Percentiles rank a stretch among this genome's conserved stretches.
Evolutionary conservation across 306 rosid species (phyloP).

Genomic region (Prunus mira): DNA sequence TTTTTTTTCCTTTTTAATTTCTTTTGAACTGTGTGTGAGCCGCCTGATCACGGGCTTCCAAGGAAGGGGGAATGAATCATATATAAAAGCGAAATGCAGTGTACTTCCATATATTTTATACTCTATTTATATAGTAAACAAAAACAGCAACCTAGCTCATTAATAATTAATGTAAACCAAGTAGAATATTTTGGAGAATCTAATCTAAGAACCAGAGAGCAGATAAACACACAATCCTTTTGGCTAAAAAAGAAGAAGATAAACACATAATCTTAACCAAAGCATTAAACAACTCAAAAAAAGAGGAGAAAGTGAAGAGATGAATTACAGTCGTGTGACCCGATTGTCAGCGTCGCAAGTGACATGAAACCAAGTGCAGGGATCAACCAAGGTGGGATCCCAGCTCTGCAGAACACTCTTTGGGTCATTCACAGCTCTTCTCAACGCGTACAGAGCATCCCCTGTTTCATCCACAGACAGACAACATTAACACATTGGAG

Average conservation of each 20-base stretch:
- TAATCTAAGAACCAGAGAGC: not conserved
- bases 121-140: not conserved
- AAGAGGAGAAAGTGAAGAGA: not conserved
- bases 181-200: not conserved
- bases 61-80: too few relatives aligned
- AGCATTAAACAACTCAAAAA: not conserved
- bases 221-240: not conserved
- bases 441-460: conserved; percentile 77
- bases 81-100: too few relatives aligned
- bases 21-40: too few relatives aligned
- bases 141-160: not conserved
- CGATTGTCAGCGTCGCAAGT: conserved; percentile 63
- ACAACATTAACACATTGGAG: not conserved
- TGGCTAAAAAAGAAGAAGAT: too few relatives aligned
- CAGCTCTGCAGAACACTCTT: conserved; percentile 66
- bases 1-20: too few relatives aligned
- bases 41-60: too few relatives aligned
- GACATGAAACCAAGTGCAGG: conserved; percentile 94
- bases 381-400: conserved; percentile 91
- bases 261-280: not conserved
- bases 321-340: conserved; percentile 64
- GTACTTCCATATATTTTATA: not conserved
- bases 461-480: conserved; percentile 36
- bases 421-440: conserved; percentile 73
- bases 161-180: not conserved